A percentile compares a stretch with the other conserved stretches of the same genome.
phyloP scores from a whole-genome alignment of 257 asterid species.

The Cinchona pubescens region DNA sequence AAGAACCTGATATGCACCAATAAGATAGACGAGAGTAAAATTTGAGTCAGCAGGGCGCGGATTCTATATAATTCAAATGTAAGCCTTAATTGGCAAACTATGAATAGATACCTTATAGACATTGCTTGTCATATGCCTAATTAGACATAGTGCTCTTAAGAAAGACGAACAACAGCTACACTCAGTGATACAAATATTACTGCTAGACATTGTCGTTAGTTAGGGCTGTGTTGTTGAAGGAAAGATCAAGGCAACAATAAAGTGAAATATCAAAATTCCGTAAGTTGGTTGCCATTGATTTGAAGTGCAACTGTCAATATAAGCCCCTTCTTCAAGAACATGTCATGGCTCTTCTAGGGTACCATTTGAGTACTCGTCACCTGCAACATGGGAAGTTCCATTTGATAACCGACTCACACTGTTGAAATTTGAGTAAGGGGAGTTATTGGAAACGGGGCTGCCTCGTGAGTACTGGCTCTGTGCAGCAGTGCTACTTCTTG shows the following conservation, averaged over 20 bases:
- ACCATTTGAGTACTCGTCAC: conserved; percentile 58
- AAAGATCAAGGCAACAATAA: neutral
- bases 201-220: neutral
- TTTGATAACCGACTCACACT: conserved; percentile 45
- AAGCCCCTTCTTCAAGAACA: neutral
- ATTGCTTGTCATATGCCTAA: neutral
- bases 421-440: conserved; percentile 45
- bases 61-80: neutral
- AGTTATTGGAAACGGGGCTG: conserved; percentile 42
- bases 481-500: conserved; percentile 77
- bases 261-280: neutral
- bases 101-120: neutral
- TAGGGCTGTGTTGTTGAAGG: neutral
- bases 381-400: conserved; percentile 51
- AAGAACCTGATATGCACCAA: too few species aligned
- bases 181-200: neutral
- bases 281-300: neutral
- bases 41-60: too few species aligned
- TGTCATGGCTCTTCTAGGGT: conserved; percentile 42
- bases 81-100: neutral
- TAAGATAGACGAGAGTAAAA: neutral
- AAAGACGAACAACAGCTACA: neutral
- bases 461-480: conserved; percentile 69
- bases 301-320: neutral
- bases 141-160: neutral